Conservation (phyloP, 2,329 filamentous ascomycete species). For the Fusarium siculi region DNA sequence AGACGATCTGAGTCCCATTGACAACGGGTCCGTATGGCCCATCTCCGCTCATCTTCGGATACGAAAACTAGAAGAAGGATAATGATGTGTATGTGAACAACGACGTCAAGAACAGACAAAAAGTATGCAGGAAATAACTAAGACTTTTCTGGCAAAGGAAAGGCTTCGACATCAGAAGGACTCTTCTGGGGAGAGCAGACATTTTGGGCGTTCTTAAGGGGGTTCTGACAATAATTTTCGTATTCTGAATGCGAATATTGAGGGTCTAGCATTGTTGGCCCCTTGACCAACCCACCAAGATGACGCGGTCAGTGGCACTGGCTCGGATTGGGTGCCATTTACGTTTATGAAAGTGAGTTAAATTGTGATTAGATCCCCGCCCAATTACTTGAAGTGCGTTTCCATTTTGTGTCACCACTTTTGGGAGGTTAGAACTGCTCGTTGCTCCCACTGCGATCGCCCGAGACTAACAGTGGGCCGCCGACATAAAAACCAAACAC, state of each 20-base stretch:
- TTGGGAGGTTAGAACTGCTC: too few relatives aligned
- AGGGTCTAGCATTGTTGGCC: neutral
- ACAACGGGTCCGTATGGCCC: constrained; percentile 7
- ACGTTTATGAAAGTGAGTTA: neutral
- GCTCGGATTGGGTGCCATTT: too few relatives aligned
- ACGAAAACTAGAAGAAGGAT: neutral
- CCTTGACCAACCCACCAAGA: neutral
- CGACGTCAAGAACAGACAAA: accelerated
- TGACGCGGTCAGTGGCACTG: constrained; percentile 8
- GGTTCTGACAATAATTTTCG: neutral
- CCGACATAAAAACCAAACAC: accelerated
- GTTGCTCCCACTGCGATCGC: too few relatives aligned
- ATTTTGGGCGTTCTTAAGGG: neutral
- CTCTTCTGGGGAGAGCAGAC: neutral
- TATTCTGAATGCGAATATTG: constrained; percentile 27
- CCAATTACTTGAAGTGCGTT: accelerated
- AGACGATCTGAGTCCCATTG: constrained; percentile 15
- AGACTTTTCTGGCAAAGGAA: neutral
- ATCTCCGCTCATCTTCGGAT: neutral
- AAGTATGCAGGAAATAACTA: accelerated
- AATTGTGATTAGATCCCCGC: too few relatives aligned
- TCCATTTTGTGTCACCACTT: too few relatives aligned
- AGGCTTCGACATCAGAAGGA: accelerated
- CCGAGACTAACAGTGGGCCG: neutral
- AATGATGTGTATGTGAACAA: neutral